phyloP scores from a whole-genome alignment of 768 basidiomycete species.

The Lentinula aciculospora region DNA sequence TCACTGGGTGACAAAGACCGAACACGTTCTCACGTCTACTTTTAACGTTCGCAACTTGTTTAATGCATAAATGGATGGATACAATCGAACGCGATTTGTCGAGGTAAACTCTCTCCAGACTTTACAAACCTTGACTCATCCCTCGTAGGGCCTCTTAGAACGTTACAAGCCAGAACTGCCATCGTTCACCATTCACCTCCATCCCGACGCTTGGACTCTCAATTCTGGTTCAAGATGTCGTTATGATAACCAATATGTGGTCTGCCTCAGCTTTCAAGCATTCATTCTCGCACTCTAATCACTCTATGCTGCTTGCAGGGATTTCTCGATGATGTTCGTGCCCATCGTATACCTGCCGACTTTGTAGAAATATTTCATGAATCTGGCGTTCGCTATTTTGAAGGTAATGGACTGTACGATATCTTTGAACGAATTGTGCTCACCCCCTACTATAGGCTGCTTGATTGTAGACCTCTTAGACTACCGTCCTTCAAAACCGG shows the following conservation, averaged over 20 bases:
- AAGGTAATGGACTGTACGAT: slow-evolving; percentile 44
- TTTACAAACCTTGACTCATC: not conserved
- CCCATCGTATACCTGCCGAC: slow-evolving; percentile 80
- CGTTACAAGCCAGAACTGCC: slow-evolving; percentile 51
- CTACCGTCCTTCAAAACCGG: slow-evolving; percentile 55
- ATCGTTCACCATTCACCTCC: slow-evolving; percentile 75
- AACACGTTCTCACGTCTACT: not conserved
- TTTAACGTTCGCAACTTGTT: not conserved
- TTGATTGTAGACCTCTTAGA: slow-evolving; percentile 83
- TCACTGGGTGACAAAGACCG: not conserved
- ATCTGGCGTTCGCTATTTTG: slow-evolving; percentile 73
- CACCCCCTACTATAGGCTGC: slow-evolving; percentile 46
- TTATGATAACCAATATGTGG: slow-evolving; percentile 75
- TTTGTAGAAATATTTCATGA: slow-evolving; percentile 77
- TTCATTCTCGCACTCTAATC: not conserved
- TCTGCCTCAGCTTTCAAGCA: slow-evolving; percentile 17
- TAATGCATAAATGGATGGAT: slow-evolving; percentile 49
- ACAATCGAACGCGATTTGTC: slow-evolving; percentile 66
- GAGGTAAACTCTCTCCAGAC: slow-evolving; percentile 15
- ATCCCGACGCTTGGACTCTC: slow-evolving; percentile 77
- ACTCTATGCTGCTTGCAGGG: slow-evolving; percentile 36
- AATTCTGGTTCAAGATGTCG: slow-evolving; percentile 79
- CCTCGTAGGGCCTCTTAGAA: slow-evolving; percentile 49
- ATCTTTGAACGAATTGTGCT: not conserved
- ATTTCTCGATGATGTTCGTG: slow-evolving; percentile 77